A percentile compares a stretch with the other conserved stretches of the same genome.
Conservation (phyloP, 2,329 filamentous ascomycete species). For the Zasmidium citrigriseum region DNA sequence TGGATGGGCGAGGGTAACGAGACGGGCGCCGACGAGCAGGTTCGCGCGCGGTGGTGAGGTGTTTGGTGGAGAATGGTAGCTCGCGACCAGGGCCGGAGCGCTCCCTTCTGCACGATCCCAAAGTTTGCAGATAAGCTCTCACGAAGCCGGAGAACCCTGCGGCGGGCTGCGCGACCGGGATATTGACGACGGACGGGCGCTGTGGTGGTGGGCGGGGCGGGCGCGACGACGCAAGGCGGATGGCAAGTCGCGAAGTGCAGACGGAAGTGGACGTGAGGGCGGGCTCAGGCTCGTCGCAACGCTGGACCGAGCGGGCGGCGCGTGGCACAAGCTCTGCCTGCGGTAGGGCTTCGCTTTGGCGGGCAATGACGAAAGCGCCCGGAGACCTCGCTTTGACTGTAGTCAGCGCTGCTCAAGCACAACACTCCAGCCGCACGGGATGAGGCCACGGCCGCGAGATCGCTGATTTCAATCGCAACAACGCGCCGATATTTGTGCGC, state of each 20-base stretch:
- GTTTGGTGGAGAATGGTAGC: slow-evolving; percentile 13
- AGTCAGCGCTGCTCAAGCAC: not conserved
- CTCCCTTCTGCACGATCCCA: slow-evolving; percentile 21
- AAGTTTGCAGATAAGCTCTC: slow-evolving; percentile 22
- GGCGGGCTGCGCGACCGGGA: slow-evolving; percentile 5
- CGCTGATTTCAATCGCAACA: not conserved
- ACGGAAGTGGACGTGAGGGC: not conserved
- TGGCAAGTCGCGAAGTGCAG: not conserved
- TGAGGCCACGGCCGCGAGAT: not conserved
- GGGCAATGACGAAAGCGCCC: not conserved
- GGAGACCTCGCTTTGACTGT: not conserved
- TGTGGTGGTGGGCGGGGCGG: slow-evolving; percentile 10
- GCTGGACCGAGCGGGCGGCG: not conserved
- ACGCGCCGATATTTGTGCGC: no score
- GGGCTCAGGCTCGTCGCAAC: no score
- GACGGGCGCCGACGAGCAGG: slow-evolving; percentile 4
- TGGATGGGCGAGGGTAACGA: slow-evolving; percentile 15
- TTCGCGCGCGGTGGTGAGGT: slow-evolving; percentile 17
- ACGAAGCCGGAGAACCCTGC: slow-evolving; percentile 20
- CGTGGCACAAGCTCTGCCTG: not conserved
- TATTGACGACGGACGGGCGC: slow-evolving; percentile 13
- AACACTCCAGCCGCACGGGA: no score
- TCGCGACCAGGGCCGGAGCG: slow-evolving; percentile 22
- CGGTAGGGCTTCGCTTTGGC: not conserved
- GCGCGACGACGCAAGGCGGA: slow-evolving; percentile 10